Evolutionary conservation across 2,329 filamentous ascomycete species (phyloP).

Genomic region (Arthrobotrys sinensis): DNA sequence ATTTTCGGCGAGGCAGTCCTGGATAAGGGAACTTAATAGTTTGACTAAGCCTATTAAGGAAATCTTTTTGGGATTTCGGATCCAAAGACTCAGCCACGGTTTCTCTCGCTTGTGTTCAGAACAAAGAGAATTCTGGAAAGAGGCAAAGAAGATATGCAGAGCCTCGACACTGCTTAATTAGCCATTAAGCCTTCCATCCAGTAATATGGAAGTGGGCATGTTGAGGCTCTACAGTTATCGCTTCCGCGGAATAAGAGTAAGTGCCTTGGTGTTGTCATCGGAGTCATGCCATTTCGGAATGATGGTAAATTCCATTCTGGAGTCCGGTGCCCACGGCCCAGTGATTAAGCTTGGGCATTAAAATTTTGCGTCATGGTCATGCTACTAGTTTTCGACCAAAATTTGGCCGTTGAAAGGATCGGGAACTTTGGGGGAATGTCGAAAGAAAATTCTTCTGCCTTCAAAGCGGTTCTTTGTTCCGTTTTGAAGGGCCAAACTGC

Average conservation of each 20-base stretch:
- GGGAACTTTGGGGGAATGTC: slow-evolving; percentile 27
- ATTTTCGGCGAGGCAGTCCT: slow-evolving; percentile 32
- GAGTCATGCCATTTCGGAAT: slow-evolving; percentile 38
- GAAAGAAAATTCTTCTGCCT: slow-evolving; percentile 46
- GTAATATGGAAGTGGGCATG: slow-evolving; percentile 1
- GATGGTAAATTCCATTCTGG: slow-evolving; percentile 26
- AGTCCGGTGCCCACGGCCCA: slow-evolving; percentile 3
- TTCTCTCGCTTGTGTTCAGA: slow-evolving; percentile 20
- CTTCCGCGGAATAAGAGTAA: background rate
- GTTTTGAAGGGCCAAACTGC: slow-evolving; percentile 8
- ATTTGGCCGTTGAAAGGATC: slow-evolving; percentile 7
- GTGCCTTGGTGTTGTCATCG: background rate
- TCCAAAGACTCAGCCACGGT: slow-evolving; percentile 49
- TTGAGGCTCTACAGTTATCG: background rate
- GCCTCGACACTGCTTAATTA: background rate
- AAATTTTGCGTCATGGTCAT: slow-evolving; percentile 42
- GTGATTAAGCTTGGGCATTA: slow-evolving; percentile 8
- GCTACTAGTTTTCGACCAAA: slow-evolving; percentile 18
- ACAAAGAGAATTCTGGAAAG: slow-evolving; percentile 32
- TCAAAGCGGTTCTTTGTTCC: slow-evolving; percentile 38
- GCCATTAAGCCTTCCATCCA: background rate
- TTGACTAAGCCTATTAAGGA: slow-evolving; percentile 33
- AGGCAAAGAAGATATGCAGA: slow-evolving; percentile 14
- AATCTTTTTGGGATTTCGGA: slow-evolving; percentile 44
- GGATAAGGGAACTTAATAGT: background rate